phyloP scores from a whole-genome alignment of 345 rosid species.

The Rubroshorea leprosula region DNA sequence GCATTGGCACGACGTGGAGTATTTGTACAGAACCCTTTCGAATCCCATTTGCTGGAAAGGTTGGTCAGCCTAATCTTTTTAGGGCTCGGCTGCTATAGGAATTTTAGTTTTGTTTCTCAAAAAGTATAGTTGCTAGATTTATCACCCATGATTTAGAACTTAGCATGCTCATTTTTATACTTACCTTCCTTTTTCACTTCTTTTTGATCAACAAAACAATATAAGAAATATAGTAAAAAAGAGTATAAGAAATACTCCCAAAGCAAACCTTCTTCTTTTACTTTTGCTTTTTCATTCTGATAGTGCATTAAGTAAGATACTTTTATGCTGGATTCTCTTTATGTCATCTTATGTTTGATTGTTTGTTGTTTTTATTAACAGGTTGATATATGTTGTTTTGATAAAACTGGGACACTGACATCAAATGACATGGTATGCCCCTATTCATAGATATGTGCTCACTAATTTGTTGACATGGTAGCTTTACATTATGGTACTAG shows the following conservation, averaged over 20 bases:
- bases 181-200: not conserved
- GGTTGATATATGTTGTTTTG: conserved; percentile 99
- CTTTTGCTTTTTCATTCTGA: not conserved
- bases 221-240: too few species aligned
- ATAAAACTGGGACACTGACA: conserved; percentile 97
- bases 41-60: conserved; percentile 98
- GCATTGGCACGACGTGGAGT: conserved; percentile 93
- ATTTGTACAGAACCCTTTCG: conserved; percentile 98
- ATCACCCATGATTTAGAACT: not conserved
- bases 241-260: too few species aligned
- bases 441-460: not conserved
- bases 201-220: too few species aligned
- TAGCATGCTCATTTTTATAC: not conserved
- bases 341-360: too few species aligned
- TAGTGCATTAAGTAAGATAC: not conserved
- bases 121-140: not conserved
- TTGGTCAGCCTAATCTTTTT: conserved; percentile 16
- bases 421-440: conserved; percentile 94
- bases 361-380: conserved; percentile 35
- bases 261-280: too few species aligned
- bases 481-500: too few species aligned
- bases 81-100: not conserved
- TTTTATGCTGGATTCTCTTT: conserved; percentile 8
- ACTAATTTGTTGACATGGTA: conserved; percentile 12
- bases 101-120: not conserved